phyloP scores from a whole-genome alignment of 2,329 filamentous ascomycete genomes.

The Zelopaecilomyces penicillatus region DNA sequence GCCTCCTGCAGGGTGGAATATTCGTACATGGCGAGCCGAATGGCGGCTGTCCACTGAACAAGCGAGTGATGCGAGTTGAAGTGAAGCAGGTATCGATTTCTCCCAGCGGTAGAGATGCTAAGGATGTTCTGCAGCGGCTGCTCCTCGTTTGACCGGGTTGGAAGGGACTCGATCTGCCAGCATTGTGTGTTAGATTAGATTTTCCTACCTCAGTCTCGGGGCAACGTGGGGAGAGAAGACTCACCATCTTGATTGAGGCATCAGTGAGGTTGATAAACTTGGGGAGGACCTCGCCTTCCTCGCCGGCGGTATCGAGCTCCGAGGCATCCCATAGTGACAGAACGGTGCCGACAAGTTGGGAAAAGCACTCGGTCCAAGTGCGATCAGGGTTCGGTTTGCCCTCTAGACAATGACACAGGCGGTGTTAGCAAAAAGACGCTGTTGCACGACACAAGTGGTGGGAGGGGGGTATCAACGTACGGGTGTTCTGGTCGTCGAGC shows the following conservation, averaged over 20 bases:
- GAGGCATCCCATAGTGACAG: constrained; percentile 92
- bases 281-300: constrained; percentile 75
- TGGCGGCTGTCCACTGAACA: constrained; percentile 91
- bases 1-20: constrained; percentile 89
- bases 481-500: constrained; percentile 84
- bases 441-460: not conserved
- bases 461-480: constrained; percentile 42
- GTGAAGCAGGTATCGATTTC: constrained; percentile 90
- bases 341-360: constrained; percentile 90
- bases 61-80: constrained; percentile 93
- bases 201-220: not conserved
- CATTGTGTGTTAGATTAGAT: constrained; percentile 5
- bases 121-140: constrained; percentile 88
- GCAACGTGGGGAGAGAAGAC: constrained; percentile 10
- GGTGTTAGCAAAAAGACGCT: constrained; percentile 1
- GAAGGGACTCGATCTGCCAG: constrained; percentile 75
- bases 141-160: constrained; percentile 67
- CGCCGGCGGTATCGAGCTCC: constrained; percentile 78
- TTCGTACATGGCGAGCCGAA: constrained; percentile 89
- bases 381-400: constrained; percentile 79
- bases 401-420: constrained; percentile 42
- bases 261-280: constrained; percentile 96
- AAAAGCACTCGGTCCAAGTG: constrained; percentile 94
- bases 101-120: constrained; percentile 88
- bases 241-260: constrained; percentile 95